Conservation (phyloP, 345 rosid species). For the Theobroma cacao region DNA sequence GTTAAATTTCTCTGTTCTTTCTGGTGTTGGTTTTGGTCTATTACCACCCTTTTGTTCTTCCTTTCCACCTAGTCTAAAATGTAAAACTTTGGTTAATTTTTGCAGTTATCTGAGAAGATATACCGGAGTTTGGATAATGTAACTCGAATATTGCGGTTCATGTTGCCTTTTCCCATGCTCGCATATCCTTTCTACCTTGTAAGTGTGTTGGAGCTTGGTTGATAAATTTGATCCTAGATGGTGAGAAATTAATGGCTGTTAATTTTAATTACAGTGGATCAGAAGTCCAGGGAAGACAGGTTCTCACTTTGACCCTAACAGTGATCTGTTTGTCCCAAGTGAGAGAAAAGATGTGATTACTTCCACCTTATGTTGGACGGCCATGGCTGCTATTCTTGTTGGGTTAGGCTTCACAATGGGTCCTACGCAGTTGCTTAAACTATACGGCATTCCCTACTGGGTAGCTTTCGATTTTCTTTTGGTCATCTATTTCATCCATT, state of each 20-base stretch:
- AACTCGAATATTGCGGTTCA: constrained; percentile 64
- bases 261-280: constrained; percentile 47
- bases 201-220: constrained; percentile 25
- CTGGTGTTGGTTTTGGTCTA: background rate
- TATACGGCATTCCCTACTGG: constrained; percentile 71
- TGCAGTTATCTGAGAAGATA: constrained; percentile 76
- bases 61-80: background rate
- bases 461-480: constrained; percentile 24
- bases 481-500: background rate
- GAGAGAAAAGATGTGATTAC: constrained; percentile 69
- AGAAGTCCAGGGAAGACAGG: constrained; percentile 92
- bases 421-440: constrained; percentile 61
- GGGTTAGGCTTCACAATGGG: constrained; percentile 53
- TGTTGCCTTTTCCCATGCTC: constrained; percentile 77
- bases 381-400: constrained; percentile 62
- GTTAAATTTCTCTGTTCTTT: constrained; percentile 10
- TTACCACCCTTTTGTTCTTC: background rate
- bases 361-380: constrained; percentile 71
- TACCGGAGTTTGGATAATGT: constrained; percentile 49
- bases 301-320: constrained; percentile 76
- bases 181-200: constrained; percentile 94
- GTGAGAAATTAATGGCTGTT: background rate
- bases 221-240: background rate
- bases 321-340: constrained; percentile 66
- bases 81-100: background rate